phyloP scores from a whole-genome alignment of 352 stramenopile species.

The Albugo laibachii region DNA sequence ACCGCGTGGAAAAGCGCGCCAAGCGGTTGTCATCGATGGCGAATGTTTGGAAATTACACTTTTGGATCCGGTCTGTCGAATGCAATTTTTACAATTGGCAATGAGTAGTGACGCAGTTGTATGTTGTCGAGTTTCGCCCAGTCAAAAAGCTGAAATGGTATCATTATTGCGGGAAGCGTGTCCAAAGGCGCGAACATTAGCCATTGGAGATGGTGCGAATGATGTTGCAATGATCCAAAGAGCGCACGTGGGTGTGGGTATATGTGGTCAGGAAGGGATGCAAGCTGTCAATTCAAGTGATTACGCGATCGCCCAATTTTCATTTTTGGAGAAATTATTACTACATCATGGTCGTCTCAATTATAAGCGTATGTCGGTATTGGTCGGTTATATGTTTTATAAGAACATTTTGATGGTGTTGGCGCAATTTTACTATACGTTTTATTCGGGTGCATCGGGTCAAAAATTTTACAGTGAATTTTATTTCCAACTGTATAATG shows the following conservation, averaged over 20 bases:
- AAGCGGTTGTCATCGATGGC: background rate
- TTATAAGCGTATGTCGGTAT: slow-evolving; percentile 88
- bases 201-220: slow-evolving; percentile 96
- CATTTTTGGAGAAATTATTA: slow-evolving; percentile 83
- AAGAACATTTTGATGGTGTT: slow-evolving; percentile 94
- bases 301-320: slow-evolving; percentile 90
- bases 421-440: slow-evolving; percentile 81
- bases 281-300: slow-evolving; percentile 93
- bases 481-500: slow-evolving; percentile 43
- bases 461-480: slow-evolving; percentile 3
- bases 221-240: slow-evolving; percentile 98
- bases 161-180: slow-evolving; percentile 24
- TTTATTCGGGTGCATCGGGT: slow-evolving; percentile 85
- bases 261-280: slow-evolving; percentile 92
- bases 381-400: slow-evolving; percentile 96
- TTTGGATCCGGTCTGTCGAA: background rate
- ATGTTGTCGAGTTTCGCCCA: slow-evolving; percentile 65
- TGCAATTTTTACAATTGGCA: slow-evolving; percentile 13
- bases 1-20: background rate
- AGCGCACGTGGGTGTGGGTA: slow-evolving; percentile 93
- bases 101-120: slow-evolving; percentile 20
- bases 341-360: slow-evolving; percentile 94
- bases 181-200: slow-evolving; percentile 76
- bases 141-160: slow-evolving; percentile 66
- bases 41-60: background rate